phyloP scores from a whole-genome alignment of 345 rosid genomes.

The Carallia pectinifolia region DNA sequence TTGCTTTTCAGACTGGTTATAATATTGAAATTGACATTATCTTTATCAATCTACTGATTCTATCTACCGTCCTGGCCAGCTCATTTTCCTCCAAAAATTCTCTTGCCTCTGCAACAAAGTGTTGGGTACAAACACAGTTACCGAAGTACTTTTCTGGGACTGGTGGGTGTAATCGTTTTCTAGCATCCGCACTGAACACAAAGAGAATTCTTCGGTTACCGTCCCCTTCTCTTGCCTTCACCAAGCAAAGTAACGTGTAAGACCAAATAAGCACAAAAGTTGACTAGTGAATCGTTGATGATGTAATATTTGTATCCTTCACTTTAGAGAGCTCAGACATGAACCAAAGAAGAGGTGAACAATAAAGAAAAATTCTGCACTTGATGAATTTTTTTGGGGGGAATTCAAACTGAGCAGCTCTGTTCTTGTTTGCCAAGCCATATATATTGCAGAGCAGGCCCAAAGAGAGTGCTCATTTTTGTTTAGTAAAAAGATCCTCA shows the following conservation, averaged over 20 bases:
- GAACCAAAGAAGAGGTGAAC: not conserved
- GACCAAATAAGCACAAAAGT: not conserved
- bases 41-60: not conserved
- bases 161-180: conserved; percentile 6
- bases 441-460: too few species aligned
- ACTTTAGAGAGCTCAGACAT: not conserved
- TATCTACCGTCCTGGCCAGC: not conserved
- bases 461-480: too few species aligned
- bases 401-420: too few species aligned
- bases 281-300: not conserved
- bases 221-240: not conserved
- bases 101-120: not conserved
- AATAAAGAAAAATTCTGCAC: too few species aligned
- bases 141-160: conserved; percentile 12
- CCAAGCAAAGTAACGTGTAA: not conserved
- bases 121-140: not conserved
- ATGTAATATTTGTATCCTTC: too few species aligned
- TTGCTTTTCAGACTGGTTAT: too few species aligned
- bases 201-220: not conserved
- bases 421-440: too few species aligned
- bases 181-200: conserved; percentile 1
- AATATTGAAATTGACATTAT: too few species aligned
- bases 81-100: not conserved
- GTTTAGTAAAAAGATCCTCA: too few species aligned
- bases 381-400: too few species aligned